These are phyloP conservation scores for Dissophora ornata DNA, from an alignment of 192 early-diverging fungal genomes.

Conservation along the genomic window DNA sequence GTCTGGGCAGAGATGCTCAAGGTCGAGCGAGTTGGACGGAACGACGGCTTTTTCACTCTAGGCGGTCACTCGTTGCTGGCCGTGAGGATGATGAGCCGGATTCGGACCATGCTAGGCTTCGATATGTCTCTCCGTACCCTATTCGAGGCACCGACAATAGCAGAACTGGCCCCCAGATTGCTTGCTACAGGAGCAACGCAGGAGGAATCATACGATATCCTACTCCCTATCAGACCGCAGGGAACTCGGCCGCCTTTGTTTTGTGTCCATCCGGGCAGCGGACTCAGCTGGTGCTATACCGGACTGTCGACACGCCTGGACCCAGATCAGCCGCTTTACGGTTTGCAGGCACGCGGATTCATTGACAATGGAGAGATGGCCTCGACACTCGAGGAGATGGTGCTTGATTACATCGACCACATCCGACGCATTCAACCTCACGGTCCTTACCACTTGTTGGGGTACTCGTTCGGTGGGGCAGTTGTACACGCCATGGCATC, in stretches of 20 bases:
- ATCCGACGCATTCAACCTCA: constrained; percentile 16
- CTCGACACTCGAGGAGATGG: constrained; percentile 13
- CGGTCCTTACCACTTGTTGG: constrained; percentile 14
- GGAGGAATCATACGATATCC: not conserved
- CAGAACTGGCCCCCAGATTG: not conserved
- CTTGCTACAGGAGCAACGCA: not conserved
- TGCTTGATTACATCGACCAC: constrained; percentile 16
- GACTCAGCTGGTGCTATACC: constrained; percentile 19
- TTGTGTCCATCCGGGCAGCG: constrained; percentile 27
- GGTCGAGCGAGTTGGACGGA: constrained; percentile 11
- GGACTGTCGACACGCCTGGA: constrained; percentile 11
- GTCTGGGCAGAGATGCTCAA: constrained; percentile 4
- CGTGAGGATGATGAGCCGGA: constrained; percentile 10
- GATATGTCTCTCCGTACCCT: constrained; percentile 1
- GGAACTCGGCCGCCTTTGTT: constrained; percentile 23
- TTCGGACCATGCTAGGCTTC: not conserved
- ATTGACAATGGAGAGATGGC: not conserved
- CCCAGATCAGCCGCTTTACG: constrained; percentile 32
- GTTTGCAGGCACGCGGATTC: constrained; percentile 33
- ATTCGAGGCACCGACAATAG: constrained; percentile 24
- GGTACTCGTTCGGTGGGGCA: constrained; percentile 14
- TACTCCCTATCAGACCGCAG: constrained; percentile 27
- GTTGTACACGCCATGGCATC: constrained; percentile 6
- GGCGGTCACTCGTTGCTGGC: constrained; percentile 27
- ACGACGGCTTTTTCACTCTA: constrained; percentile 25